Evolutionary conservation across 2,329 filamentous ascomycete species (phyloP).

Genomic region (Beauveria asiatica): DNA sequence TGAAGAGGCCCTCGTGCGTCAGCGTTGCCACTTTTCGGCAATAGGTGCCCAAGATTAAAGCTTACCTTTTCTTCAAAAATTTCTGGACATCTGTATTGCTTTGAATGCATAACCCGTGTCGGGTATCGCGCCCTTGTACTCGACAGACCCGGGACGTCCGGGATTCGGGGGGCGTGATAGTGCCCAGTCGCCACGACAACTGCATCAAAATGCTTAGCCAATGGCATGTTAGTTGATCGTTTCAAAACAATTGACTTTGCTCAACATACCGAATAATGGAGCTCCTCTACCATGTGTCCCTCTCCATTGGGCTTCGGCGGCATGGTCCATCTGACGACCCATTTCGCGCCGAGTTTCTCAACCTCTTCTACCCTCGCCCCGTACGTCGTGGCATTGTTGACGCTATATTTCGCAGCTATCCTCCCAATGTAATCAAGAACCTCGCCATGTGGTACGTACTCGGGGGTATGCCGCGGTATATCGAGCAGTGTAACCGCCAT

Average conservation of each 20-base stretch:
- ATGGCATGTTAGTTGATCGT: not conserved
- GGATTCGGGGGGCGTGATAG: conserved; percentile 55
- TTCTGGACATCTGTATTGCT: not conserved
- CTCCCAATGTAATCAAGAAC: not conserved
- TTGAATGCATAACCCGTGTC: not conserved
- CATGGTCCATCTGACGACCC: not conserved
- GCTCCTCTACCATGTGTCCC: not conserved
- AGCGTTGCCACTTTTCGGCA: not conserved
- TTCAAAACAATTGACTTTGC: too few species aligned
- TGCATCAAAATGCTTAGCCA: conserved; percentile 46
- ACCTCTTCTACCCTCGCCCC: not conserved
- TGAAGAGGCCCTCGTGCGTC: conserved; percentile 46
- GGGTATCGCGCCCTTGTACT: conserved; percentile 44
- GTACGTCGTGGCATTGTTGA: not conserved
- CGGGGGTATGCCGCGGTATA: not conserved
- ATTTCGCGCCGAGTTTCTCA: not conserved
- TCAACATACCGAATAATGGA: not conserved
- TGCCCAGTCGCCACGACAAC: conserved; percentile 60
- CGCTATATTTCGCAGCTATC: not conserved
- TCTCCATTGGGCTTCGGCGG: not conserved
- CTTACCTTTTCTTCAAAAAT: not conserved
- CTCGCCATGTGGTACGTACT: not conserved
- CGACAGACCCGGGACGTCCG: conserved; percentile 50
- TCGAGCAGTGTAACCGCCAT: not conserved
- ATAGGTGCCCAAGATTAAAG: too few species aligned